A percentile compares a stretch with the other conserved stretches of the same genome.
Conservation (phyloP, 1,284 basidiomycete species). For the Cryptococcus sp. region DNA sequence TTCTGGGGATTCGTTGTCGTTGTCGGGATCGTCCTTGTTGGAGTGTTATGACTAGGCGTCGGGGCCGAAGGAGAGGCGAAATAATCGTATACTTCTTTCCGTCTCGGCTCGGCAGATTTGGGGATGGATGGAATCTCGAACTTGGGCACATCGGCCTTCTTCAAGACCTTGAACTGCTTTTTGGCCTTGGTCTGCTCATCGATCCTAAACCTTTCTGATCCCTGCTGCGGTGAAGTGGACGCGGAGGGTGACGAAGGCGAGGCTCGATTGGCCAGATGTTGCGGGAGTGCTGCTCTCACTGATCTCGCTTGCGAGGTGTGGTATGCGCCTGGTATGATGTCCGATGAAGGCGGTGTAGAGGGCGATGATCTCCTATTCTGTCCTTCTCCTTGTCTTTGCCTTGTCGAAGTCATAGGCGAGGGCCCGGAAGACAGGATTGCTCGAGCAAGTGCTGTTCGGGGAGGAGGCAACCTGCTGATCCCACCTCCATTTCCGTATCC, state of each 20-base stretch:
- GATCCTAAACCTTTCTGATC: slow-evolving; percentile 13
- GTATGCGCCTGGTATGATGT: slow-evolving; percentile 24
- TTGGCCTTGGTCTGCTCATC: slow-evolving; percentile 3
- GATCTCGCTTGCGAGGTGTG: slow-evolving; percentile 11
- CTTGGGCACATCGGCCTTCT: slow-evolving; percentile 14
- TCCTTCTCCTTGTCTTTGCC: background rate
- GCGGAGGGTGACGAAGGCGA: slow-evolving; percentile 2
- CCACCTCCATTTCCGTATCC: background rate
- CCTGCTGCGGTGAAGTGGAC: background rate
- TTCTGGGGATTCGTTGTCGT: too few species aligned
- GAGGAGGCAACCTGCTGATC: background rate
- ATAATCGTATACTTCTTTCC: too few species aligned
- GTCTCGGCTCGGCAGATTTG: too few species aligned
- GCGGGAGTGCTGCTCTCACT: slow-evolving; percentile 15
- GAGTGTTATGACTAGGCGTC: too few species aligned
- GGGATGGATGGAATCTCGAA: slow-evolving; percentile 10
- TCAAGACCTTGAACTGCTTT: slow-evolving; percentile 17
- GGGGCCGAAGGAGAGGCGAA: too few species aligned
- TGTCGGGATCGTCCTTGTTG: too few species aligned
- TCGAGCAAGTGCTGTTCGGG: background rate
- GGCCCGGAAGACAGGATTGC: background rate
- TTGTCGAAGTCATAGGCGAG: background rate
- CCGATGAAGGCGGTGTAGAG: background rate
- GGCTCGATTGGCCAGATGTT: slow-evolving; percentile 13
- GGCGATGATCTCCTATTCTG: slow-evolving; percentile 1